These are phyloP conservation scores for Helianthus tuberosus DNA, from an alignment of 129 eudicot species.

Conservation along the genomic window DNA sequence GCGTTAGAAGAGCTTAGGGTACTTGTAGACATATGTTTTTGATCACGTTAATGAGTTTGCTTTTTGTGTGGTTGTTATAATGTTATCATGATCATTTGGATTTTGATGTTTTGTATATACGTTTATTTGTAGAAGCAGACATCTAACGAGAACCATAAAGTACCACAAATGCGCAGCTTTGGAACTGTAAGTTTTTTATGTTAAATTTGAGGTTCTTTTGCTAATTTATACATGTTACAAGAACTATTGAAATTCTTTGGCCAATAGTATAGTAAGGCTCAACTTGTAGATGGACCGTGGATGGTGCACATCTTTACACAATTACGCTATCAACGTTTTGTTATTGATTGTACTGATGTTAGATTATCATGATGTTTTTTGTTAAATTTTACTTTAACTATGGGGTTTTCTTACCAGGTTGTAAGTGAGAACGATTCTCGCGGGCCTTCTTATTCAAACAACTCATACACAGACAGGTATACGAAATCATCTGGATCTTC, in stretches of 20 bases:
- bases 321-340: not conserved
- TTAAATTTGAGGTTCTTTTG: not conserved
- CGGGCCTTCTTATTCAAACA: constrained; percentile 25
- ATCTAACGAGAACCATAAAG: constrained; percentile 25
- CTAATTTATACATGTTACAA: not conserved
- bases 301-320: not conserved
- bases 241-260: not conserved
- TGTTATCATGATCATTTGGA: not conserved
- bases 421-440: constrained; percentile 29
- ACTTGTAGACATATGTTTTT: constrained; percentile 5
- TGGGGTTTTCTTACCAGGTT: constrained; percentile 23
- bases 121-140: constrained; percentile 43
- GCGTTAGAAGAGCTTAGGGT: constrained; percentile 62
- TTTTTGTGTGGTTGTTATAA: constrained; percentile 3
- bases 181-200: constrained; percentile 33
- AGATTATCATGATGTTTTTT: constrained; percentile 15
- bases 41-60: not conserved
- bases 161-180: constrained; percentile 29
- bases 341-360: not conserved
- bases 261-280: not conserved
- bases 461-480: constrained; percentile 25
- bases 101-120: constrained; percentile 5
- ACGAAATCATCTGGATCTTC: constrained; percentile 42
- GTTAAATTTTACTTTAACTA: constrained; percentile 8
- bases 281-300: not conserved